Conservation (phyloP, 2,329 filamentous ascomycete genomes). For the Verruconis gallopava region DNA sequence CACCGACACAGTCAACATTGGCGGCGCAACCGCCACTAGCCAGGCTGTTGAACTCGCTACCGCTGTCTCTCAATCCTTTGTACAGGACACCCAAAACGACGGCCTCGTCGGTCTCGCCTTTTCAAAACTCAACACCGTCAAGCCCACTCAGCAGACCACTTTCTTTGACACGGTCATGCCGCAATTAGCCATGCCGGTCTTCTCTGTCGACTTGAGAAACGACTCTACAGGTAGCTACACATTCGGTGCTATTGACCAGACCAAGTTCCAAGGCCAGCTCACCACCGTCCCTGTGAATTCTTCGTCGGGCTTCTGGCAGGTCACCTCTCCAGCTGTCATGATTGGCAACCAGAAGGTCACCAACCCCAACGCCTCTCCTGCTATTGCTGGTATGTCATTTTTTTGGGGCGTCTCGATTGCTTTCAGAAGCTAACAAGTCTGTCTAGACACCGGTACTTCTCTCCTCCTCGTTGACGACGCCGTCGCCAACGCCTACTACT, state of each 20-base stretch:
- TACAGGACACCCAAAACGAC: slow-evolving; percentile 46
- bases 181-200: slow-evolving; percentile 50
- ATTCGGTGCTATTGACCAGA: slow-evolving; percentile 56
- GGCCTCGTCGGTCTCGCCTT: slow-evolving; percentile 61
- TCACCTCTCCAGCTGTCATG: slow-evolving; percentile 43
- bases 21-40: slow-evolving; percentile 45
- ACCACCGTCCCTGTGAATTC: slow-evolving; percentile 49
- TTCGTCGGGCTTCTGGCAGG: slow-evolving; percentile 56
- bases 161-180: slow-evolving; percentile 59
- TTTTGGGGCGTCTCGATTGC: background rate
- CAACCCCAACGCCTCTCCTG: slow-evolving; percentile 35
- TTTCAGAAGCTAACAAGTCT: slow-evolving; percentile 1
- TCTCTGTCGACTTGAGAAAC: slow-evolving; percentile 56
- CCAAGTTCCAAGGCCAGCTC: slow-evolving; percentile 50
- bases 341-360: slow-evolving; percentile 42
- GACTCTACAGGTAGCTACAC: slow-evolving; percentile 53
- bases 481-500: slow-evolving; percentile 36
- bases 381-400: slow-evolving; percentile 24
- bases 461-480: slow-evolving; percentile 45
- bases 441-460: slow-evolving; percentile 43
- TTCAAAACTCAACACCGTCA: slow-evolving; percentile 50
- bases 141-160: slow-evolving; percentile 51
- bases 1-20: slow-evolving; percentile 54
- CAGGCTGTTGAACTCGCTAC: slow-evolving; percentile 59
- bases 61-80: slow-evolving; percentile 44